Base-by-base conservation (phyloP, 1,284 basidiomycete species). In the Apiotrichum laibachii region DNA sequence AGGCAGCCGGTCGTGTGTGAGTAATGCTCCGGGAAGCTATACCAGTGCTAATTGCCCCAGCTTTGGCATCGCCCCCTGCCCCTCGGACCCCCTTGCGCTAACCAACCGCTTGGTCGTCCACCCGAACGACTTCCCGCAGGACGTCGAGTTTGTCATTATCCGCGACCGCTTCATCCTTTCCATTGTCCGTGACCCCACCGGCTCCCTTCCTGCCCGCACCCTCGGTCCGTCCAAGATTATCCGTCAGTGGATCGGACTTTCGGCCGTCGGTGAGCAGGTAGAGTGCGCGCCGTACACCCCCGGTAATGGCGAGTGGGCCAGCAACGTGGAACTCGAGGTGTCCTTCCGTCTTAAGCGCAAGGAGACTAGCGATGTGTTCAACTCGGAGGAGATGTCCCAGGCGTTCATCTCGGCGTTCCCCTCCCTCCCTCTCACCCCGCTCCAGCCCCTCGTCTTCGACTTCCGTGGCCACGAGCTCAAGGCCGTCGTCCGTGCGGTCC, bases 391-490 rank as follows among this genome's bases (percentile, higher is more conserved):
- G 53, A 88, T 98, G 81, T 82, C 85, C 10, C 78, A 82, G 39
- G 85, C 84, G 48, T 90, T 98, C 76, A 70, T 90, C 61, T 85
- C 88, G 72, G 80, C 92, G 57, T 88, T 96, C 75, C 85, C 87
- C 16, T 77, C 76, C 10, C 77, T 83, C 33, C 80, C 83, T 22
- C 74, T 84, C 54, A 79, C 80, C 18, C 78, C 83, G 0, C 86
- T 88, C 18, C 86, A 93, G 75, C 79, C 86, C 18, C 79, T 97
- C 58, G 87, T 89, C 2, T 92, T 96, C 71, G 96, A 98, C 73
- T 98, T 87, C 79, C 88, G 90, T 67, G 92, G 92, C 6, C 87
- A 91, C 67, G 89, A 89, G 63, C 79, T 98, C 67, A 90, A 88
- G 71, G 87, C 85, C 2, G 79, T 77, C 12, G 84, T 98, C 55